These are phyloP conservation scores for Gelatoporia subvermispora DNA, from an alignment of 768 basidiomycete species.

Conservation along the genomic window DNA sequence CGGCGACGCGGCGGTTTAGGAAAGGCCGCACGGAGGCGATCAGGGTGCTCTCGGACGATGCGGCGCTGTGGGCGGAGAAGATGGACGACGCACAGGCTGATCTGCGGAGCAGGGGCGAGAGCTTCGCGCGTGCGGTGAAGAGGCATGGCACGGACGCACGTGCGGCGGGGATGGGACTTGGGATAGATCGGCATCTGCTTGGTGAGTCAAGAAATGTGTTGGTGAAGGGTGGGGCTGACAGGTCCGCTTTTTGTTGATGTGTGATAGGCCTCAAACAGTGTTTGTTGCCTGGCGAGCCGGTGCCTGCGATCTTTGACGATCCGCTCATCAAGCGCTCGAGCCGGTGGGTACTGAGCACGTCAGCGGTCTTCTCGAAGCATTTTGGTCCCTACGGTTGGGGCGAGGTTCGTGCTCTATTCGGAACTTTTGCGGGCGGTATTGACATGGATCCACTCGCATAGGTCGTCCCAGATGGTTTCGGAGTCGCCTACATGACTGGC, in stretches of 20 bases:
- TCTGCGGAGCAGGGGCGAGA: no score
- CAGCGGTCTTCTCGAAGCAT: conserved; percentile 81
- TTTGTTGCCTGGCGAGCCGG: conserved; percentile 52
- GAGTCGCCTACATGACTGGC: conserved; percentile 93
- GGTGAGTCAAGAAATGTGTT: conserved; percentile 39
- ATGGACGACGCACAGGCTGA: conserved; percentile 70
- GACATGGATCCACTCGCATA: conserved; percentile 12
- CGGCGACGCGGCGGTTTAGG: conserved; percentile 81
- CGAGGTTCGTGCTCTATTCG: conserved; percentile 42
- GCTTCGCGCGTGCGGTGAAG: no score
- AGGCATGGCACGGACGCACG: conserved; percentile 65
- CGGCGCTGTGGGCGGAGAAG: conserved; percentile 68
- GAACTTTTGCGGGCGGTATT: not conserved
- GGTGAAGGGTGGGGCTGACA: not conserved
- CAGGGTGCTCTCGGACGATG: conserved; percentile 71
- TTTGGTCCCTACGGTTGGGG: conserved; percentile 92
- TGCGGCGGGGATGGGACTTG: conserved; percentile 59
- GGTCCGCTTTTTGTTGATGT: not conserved
- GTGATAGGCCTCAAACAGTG: conserved; percentile 67
- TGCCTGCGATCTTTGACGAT: conserved; percentile 72
- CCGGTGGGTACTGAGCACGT: conserved; percentile 88
- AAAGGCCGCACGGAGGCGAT: conserved; percentile 96
- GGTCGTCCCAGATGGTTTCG: conserved; percentile 92
- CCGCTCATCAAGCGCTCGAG: conserved; percentile 66
- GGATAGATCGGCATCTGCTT: conserved; percentile 85